Evolutionary conservation across 352 stramenopile genomes (phyloP).

Genomic region (Phytopythium chamaehyphon): DNA sequence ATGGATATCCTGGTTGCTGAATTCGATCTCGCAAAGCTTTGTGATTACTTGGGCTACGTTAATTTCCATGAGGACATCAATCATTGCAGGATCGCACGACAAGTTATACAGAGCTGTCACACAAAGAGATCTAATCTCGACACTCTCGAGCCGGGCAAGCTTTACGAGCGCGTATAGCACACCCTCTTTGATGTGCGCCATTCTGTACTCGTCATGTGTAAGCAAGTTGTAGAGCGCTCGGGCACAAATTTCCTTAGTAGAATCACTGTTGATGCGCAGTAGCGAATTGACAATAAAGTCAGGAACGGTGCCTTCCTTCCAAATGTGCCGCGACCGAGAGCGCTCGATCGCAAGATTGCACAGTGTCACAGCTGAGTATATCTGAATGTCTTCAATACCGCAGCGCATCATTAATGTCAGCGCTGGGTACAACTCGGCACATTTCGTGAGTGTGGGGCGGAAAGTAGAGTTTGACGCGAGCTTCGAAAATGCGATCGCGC

Average conservation of each 20-base stretch:
- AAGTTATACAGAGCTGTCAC: constrained; percentile 84
- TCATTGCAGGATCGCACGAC: constrained; percentile 63
- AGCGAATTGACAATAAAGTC: constrained; percentile 90
- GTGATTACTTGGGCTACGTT: constrained; percentile 82
- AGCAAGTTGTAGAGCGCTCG: constrained; percentile 85
- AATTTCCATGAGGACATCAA: constrained; percentile 79
- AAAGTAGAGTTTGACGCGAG: constrained; percentile 56
- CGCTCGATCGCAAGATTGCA: constrained; percentile 82
- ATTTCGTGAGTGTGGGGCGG: constrained; percentile 57
- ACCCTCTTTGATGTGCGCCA: constrained; percentile 81
- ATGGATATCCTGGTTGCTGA: constrained; percentile 78
- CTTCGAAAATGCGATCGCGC: constrained; percentile 76
- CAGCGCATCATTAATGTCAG: constrained; percentile 88
- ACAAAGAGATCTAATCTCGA: constrained; percentile 76
- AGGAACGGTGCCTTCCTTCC: constrained; percentile 81
- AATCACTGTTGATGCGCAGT: constrained; percentile 86
- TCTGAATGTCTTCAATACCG: constrained; percentile 84
- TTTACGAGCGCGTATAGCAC: constrained; percentile 88
- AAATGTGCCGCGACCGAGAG: constrained; percentile 63
- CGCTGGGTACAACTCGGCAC: constrained; percentile 64
- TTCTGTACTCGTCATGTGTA: constrained; percentile 72
- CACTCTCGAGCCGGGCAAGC: constrained; percentile 74
- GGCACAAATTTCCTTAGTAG: constrained; percentile 86
- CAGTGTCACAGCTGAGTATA: constrained; percentile 83
- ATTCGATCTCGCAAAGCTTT: constrained; percentile 84